These are phyloP conservation scores for Fusarium nelsonii DNA, from an alignment of 2,329 filamentous ascomycete genomes.

Conservation along the genomic window DNA sequence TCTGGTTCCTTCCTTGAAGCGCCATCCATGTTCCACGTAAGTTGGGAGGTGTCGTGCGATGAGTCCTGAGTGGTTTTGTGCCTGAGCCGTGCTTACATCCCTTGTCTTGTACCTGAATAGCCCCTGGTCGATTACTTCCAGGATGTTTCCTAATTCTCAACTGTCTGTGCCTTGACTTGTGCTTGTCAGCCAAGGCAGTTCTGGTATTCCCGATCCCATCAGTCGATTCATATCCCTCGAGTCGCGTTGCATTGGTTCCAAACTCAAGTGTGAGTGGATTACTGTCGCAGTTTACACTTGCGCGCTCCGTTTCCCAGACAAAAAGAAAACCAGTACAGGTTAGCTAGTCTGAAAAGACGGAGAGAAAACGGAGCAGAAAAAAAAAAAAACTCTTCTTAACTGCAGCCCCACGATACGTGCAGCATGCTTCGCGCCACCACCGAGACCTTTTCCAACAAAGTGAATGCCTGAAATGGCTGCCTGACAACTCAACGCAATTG, in stretches of 20 bases:
- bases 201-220: slow-evolving; percentile 8
- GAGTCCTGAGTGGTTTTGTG: slow-evolving; percentile 38
- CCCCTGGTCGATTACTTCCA: slow-evolving; percentile 8
- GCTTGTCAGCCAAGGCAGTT: neutral
- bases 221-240: slow-evolving; percentile 6
- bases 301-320: slow-evolving; percentile 28
- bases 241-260: slow-evolving; percentile 2
- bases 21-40: slow-evolving; percentile 5
- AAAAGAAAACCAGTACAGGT: neutral
- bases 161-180: neutral
- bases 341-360: slow-evolving; percentile 15
- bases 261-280: slow-evolving; percentile 34
- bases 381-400: slow-evolving; percentile 42
- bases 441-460: neutral
- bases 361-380: slow-evolving; percentile 27
- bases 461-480: slow-evolving; percentile 22
- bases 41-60: slow-evolving; percentile 24
- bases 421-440: slow-evolving; percentile 33
- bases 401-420: slow-evolving; percentile 19
- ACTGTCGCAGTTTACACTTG: slow-evolving; percentile 11
- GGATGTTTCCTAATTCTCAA: slow-evolving; percentile 4
- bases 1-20: neutral
- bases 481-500: slow-evolving; percentile 16
- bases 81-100: slow-evolving; percentile 28
- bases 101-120: slow-evolving; percentile 36